phyloP scores from a whole-genome alignment of 768 basidiomycete genomes.

The Suillus fuscotomentosus region DNA sequence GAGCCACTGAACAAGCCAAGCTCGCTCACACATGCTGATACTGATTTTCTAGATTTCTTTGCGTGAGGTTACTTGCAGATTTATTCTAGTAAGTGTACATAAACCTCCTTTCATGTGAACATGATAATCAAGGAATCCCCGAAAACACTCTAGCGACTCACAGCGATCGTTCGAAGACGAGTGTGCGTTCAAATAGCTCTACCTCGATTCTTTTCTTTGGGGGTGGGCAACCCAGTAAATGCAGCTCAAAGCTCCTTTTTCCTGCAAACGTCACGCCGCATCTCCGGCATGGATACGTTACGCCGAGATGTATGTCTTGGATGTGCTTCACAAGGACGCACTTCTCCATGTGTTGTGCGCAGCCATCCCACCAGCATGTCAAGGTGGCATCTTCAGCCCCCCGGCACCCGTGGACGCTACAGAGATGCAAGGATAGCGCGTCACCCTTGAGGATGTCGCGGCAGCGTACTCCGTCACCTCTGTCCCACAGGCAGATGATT shows the following conservation, averaged over 20 bases:
- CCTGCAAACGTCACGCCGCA: background rate
- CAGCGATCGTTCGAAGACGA: background rate
- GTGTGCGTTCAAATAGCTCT: background rate
- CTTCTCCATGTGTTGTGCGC: background rate
- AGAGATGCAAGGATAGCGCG: background rate
- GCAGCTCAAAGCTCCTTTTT: background rate
- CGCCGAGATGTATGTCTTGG: background rate
- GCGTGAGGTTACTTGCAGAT: background rate
- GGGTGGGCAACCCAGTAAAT: background rate
- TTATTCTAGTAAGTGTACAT: background rate
- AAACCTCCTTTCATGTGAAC: background rate
- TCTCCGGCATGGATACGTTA: background rate
- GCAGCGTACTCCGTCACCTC: conserved; percentile 1
- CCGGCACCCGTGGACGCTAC: background rate
- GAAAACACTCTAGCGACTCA: background rate
- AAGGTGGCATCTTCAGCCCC: background rate
- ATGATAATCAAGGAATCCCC: background rate
- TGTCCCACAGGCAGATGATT: conserved; percentile 1
- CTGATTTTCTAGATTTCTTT: background rate
- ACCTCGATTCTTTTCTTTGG: background rate
- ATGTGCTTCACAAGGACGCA: background rate
- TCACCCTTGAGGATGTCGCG: background rate
- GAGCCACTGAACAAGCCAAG: background rate
- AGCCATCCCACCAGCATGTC: conserved; percentile 1
- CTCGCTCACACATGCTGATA: background rate